Base-by-base conservation (phyloP, 2,329 filamentous ascomycete species). In the Didymella segeticola region DNA sequence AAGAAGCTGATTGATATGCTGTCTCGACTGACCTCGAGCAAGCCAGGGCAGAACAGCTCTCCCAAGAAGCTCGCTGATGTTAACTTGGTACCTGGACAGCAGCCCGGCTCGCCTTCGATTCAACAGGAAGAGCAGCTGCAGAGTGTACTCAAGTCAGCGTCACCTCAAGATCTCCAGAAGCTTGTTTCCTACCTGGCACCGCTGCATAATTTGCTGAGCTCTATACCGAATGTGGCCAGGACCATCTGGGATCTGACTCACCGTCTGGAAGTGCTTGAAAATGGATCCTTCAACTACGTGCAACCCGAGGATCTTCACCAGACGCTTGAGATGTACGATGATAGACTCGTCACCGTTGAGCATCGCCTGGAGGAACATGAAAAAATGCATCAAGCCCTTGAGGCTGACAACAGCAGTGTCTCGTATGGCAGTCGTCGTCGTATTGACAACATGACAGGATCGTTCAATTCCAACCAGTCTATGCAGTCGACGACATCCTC, bases 221-320 rank as follows among this genome's bases (percentile, higher is more conserved):
- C 69, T 5, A 72, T 76, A n/a, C 74, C 75, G 1, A 72, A 73
- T 41, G 66, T 77, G 25, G 68, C 73, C 26, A 70, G 82, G 36
- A 79, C 80, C n/a, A 79, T 88, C 54, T 77, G 82, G 53, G 80
- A 82, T 15, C 83, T 91, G 54, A 85, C 85, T 30, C 80, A 83
- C 46, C 86, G 90, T 1, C 72, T 93, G 11, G 87, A 90, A 42
- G 78, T 80, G 49, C 78, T 93, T 5, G 90, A 93, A 72, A 89
- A 82, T 43, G 79, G 83, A 1, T 91, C 88, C 0, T 90, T 91
- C 64, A 85, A 85, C 20, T 80, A 84, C 36, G 79, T 82, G 15
- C 82, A 82, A n/a, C 82, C 89, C 41, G 89, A 91, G 19, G 87
- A 89, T 30, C 84, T 89, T 42, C 78, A 86, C 15, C 87, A 90